Evolutionary conservation across 768 basidiomycete species (phyloP), one percentile per base, ranked within the genome.

Genomic region (Agrocybe chaxingu): DNA sequence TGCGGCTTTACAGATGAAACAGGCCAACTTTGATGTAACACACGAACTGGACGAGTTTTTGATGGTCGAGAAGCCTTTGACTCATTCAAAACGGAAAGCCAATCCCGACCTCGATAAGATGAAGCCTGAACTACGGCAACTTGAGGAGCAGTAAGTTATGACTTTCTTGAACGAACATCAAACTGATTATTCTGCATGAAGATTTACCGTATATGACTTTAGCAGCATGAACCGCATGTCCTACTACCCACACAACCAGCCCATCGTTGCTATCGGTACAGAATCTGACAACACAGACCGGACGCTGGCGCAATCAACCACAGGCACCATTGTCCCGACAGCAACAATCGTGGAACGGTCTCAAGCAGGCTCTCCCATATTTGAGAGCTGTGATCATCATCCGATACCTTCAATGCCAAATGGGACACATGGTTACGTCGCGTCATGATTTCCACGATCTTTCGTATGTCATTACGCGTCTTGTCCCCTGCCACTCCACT

Each of bases 21-120:
- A 87, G 69, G 91, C 94, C n/a, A 98, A 99, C 67, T 99, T 98
- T 67, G 96, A 99, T 64, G 87, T 97, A 34, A 85, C 92, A 33
- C 94, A 98, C 62, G 97, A 98, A 72, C 80, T 99, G 8, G 95
- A 99, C 65, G 97, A 99, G 66, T 89, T 98, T 61, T 69, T 99
- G 62, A 82, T 98, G 79, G 95, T 95, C 46, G 96, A 98, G 71
- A 98, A 98, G 66, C 96, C 96, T n/a, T 72, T 98, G 48, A 97
- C 92, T 49, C 93, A 95, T 55, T 77, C 89, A 40, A 97, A 93
- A 68, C 85, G 97, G 33, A 98, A 96, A 63, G 84, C 82, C 31
- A 89, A 92, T 56, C 75, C 80, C 31, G 92, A 97, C 69, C 65
- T 90, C 8, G 89, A 90, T 57, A 88, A 87, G 66, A 82, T 98